These are phyloP conservation scores for Russula brevipes DNA, from an alignment of 768 basidiomycete genomes.

Conservation along the genomic window DNA sequence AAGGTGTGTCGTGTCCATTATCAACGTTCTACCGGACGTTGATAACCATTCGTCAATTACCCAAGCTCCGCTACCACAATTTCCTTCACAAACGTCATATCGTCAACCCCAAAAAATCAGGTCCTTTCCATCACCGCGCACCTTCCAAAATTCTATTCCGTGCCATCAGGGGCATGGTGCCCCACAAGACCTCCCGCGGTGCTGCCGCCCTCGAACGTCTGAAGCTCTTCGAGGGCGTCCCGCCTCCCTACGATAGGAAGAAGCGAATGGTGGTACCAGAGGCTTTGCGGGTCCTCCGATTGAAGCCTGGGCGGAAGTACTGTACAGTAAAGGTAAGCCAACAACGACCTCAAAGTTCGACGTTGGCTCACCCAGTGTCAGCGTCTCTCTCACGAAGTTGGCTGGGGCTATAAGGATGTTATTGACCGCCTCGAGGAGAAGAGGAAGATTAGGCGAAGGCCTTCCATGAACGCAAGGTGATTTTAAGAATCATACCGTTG, in stretches of 20 bases:
- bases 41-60: neutral
- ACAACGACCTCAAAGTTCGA: neutral
- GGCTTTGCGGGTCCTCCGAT: conserved; percentile 90
- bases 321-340: conserved; percentile 92
- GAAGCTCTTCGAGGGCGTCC: conserved; percentile 98
- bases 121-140: conserved; percentile 98
- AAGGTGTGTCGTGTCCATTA: conserved; percentile 58
- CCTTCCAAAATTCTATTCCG: conserved; percentile 98
- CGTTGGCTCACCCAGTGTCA: conserved; percentile 31
- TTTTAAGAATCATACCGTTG: conserved; percentile 27
- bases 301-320: conserved; percentile 99
- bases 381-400: conserved; percentile 98
- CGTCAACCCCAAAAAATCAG: conserved; percentile 99
- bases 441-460: conserved; percentile 99
- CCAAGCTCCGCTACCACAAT: conserved; percentile 95
- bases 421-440: conserved; percentile 99
- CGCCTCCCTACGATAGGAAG: conserved; percentile 97
- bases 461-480: conserved; percentile 98
- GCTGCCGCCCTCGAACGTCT: conserved; percentile 94
- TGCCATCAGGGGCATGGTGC: conserved; percentile 97
- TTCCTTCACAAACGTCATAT: conserved; percentile 99
- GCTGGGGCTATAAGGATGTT: conserved; percentile 99
- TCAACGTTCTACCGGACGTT: conserved; percentile 8
- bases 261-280: conserved; percentile 99
- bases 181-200: conserved; percentile 96